Base-by-base conservation (phyloP, 495 filamentous ascomycete genomes). In the Penicillium lividum region DNA sequence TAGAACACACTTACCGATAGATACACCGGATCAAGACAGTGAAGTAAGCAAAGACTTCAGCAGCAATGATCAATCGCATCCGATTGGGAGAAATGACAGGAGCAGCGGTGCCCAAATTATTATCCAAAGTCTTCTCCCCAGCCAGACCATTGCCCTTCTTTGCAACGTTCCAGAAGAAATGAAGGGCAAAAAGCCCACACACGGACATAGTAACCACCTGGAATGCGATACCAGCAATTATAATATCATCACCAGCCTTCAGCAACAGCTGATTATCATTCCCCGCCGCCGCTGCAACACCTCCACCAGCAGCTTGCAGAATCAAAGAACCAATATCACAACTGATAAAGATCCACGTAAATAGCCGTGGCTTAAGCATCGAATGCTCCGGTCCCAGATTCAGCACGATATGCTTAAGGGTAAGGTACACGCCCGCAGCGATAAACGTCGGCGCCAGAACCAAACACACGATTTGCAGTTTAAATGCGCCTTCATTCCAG, bases 141-240 rank as follows among this genome's bases (percentile, higher is more conserved):
- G 54, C 51, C 6, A 71, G 59, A 5, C 67, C 61, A 27, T 60
- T 56, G 7, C 78, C 72, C 53, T 74, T 73, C 43, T 62, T 71
- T 53, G 54, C 64, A 0, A 83, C 72, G 5, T 78, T 65, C 22
- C 76, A 38, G 53, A 72, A 83, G 60, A 84, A 88, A 29, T 84
- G 76, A 30, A 69, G 50, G n/a, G 65, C 78, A 8, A 83, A 54
- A 7, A 70, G 6, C 9, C 82, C 84, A 66, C 88, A 90, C 28
- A 80, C 71, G 33, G 73, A 60, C 70, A 90, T 76, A 3, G 87
- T 88, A 6, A 74, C 77, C 33, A 87, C 87, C 77, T 92, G 89
- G 69, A 86, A 82, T 7, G 82, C 76, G 59, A 92, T 88, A 65
- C 89, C 88, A 9, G 86, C 80, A 49, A 92, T 85, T 64, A 89